A percentile compares a stretch with the other conserved stretches of the same genome.
phyloP scores from a whole-genome alignment of 2,329 filamentous ascomycete species.

The Aspergillus viridinutans region DNA sequence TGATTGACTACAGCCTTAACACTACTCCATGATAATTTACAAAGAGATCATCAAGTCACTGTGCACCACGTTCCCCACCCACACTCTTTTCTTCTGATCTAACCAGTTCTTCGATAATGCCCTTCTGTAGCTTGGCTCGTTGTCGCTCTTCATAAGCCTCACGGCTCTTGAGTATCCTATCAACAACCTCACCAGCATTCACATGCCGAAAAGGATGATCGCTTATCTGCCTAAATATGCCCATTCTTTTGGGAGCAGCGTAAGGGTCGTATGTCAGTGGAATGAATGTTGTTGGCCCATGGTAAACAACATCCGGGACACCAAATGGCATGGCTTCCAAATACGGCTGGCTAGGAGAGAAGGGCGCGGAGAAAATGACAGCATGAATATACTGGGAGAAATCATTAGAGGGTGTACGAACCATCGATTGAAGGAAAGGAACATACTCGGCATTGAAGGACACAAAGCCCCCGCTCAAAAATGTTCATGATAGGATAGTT shows the following conservation, averaged over 20 bases:
- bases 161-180: constrained; percentile 80
- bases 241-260: constrained; percentile 70
- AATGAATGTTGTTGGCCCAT: constrained; percentile 93
- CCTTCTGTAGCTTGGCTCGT: constrained; percentile 83
- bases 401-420: not conserved
- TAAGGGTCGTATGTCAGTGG: constrained; percentile 75
- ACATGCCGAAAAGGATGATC: constrained; percentile 78
- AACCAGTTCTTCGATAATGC: constrained; percentile 65
- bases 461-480: constrained; percentile 90
- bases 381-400: constrained; percentile 70
- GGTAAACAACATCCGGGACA: constrained; percentile 77
- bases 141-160: constrained; percentile 89
- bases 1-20: not conserved
- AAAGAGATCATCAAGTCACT: not conserved
- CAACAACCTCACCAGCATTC: constrained; percentile 88
- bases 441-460: constrained; percentile 84
- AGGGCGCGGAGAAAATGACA: constrained; percentile 85
- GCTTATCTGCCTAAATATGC: constrained; percentile 76
- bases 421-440: constrained; percentile 2
- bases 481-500: constrained; percentile 99
- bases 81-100: constrained; percentile 52
- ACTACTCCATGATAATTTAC: not conserved
- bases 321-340: constrained; percentile 70
- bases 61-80: not conserved
- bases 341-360: constrained; percentile 75